Conservation (phyloP, 495 filamentous ascomycete genomes). For the Penicillium coffeae region DNA sequence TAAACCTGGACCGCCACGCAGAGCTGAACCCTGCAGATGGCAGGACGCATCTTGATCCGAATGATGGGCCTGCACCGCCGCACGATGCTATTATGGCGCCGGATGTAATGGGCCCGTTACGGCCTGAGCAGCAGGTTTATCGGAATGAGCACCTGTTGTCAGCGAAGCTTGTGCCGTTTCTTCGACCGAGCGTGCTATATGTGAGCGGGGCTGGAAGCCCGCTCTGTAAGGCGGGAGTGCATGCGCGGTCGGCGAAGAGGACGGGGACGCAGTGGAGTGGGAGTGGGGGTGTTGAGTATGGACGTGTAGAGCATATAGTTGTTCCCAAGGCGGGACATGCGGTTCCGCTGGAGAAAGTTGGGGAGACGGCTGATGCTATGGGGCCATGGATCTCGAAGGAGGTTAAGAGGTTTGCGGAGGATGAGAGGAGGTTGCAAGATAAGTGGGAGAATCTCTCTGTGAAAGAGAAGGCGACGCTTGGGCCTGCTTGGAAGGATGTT, state of each 20-base stretch:
- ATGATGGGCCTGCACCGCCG: not conserved
- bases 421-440: conserved; percentile 4
- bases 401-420: conserved; percentile 2
- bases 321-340: conserved; percentile 43
- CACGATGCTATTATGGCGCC: conserved; percentile 7
- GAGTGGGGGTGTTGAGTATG: not conserved
- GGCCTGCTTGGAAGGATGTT: not conserved
- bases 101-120: conserved; percentile 28
- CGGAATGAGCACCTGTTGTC: conserved; percentile 56
- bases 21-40: not conserved
- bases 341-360: conserved; percentile 64
- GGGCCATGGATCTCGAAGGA: conserved; percentile 7
- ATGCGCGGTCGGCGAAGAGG: not conserved
- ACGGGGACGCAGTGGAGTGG: not conserved
- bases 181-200: conserved; percentile 54
- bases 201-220: not conserved
- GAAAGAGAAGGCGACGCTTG: not conserved
- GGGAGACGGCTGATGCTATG: conserved; percentile 32
- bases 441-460: not conserved
- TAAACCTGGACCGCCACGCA: conserved; percentile 14
- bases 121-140: conserved; percentile 33
- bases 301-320: not conserved
- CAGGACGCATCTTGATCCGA: not conserved
- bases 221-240: not conserved
- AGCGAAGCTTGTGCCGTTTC: conserved; percentile 50